phyloP scores from a whole-genome alignment of 2,329 filamentous ascomycete species.

The Aureobasidium musti region DNA sequence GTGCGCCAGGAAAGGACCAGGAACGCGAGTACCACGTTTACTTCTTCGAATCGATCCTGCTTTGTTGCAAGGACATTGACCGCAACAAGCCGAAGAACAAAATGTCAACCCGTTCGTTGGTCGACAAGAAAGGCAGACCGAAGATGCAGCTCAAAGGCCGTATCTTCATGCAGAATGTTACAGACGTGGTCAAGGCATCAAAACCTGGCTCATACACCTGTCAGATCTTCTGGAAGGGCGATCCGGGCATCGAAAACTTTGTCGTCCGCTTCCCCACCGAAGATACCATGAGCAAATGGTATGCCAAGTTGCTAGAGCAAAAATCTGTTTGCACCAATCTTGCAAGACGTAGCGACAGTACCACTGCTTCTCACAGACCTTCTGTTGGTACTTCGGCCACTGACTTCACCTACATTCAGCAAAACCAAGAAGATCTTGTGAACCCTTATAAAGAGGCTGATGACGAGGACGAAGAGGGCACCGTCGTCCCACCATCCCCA shows the following conservation, averaged over 20 bases:
- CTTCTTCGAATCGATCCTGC: slow-evolving; percentile 89
- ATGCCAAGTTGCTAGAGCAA: slow-evolving; percentile 30
- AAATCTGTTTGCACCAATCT: slow-evolving; percentile 29
- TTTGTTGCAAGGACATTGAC: slow-evolving; percentile 95
- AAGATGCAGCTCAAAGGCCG: slow-evolving; percentile 88
- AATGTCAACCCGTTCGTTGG: slow-evolving; percentile 69
- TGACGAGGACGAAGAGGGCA: slow-evolving; percentile 50
- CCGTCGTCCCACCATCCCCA: slow-evolving; percentile 36
- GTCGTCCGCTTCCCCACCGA: slow-evolving; percentile 92
- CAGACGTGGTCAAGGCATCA: slow-evolving; percentile 81
- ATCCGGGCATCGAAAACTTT: slow-evolving; percentile 94
- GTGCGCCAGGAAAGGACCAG: slow-evolving; percentile 72
- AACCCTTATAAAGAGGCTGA: slow-evolving; percentile 75
- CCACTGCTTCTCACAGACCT: slow-evolving; percentile 36
- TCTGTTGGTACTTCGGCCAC: slow-evolving; percentile 59
- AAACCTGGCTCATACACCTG: slow-evolving; percentile 92
- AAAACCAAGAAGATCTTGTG: slow-evolving; percentile 65
- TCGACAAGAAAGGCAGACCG: slow-evolving; percentile 72
- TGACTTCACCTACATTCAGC: slow-evolving; percentile 78
- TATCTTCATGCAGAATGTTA: slow-evolving; percentile 99
- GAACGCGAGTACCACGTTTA: slow-evolving; percentile 99
- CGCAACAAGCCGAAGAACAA: slow-evolving; percentile 76
- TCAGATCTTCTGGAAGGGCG: slow-evolving; percentile 98
- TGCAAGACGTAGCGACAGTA: slow-evolving; percentile 19
- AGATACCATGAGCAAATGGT: slow-evolving; percentile 90